Base-by-base conservation (phyloP, 768 basidiomycete genomes). In the Lentinula boryana region DNA sequence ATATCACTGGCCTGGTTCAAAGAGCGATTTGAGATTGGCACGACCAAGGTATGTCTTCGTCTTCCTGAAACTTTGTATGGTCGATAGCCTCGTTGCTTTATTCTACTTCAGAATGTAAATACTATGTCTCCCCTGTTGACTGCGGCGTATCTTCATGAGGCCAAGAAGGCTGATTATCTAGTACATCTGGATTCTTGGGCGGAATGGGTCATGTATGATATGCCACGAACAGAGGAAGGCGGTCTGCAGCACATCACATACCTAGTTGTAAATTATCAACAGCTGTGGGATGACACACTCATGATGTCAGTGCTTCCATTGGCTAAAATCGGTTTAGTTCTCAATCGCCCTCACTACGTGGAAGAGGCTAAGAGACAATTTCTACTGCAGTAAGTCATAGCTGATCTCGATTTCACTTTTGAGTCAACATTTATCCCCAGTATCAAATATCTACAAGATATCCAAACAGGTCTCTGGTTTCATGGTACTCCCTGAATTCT, bases 291-390 rank as follows among this genome's bases (percentile, higher is more conserved):
- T 66, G 83, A 85, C 67, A 84, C 82, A 2, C 69, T 83, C 61
- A 82, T 83, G 80, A 84, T 84, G 81, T 73, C 75, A 27, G 81
- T 84, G 13, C 71, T 84, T n/a, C 82, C 83, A 9, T 70, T 85
- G 36, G 70, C 82, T 9, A 83, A 83, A 68, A 83, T 84, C 48
- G 82, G 82, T 3, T 66, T 83, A 36, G 74, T 83, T n/a, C 72
- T 84, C n/a, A 70, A 76, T 41, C 71, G 79, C 32, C 75, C 75
- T 2, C 70, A 78, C 16, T 84, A 84, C 65, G 68, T 84, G 44
- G 79, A 83, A 63, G 83, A 84, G 68, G 81, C 81, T 5, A 80
- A 81, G 69, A 75, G 78, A 38, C 80, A 80, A 60, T 78, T 81
- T 61, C 66, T 82, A 54, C 69, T 82, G 35, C 81, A 82, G 77